Evolutionary conservation across 257 asterid genomes (phyloP).

Genomic region (Solanum habrochaites): DNA sequence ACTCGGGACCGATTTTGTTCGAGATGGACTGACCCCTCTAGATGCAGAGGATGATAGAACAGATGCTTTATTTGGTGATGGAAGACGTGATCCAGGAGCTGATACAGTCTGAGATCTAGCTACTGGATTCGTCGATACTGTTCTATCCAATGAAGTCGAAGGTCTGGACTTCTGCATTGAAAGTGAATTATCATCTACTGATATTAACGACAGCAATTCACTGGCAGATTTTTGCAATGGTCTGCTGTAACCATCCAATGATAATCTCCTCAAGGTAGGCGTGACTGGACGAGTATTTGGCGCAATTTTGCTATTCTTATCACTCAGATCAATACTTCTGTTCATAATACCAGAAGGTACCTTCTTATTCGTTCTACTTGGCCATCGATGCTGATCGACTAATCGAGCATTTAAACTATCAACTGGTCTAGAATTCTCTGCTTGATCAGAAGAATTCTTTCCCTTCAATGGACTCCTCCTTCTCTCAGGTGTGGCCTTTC

Average conservation of each 20-base stretch:
- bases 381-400: conserved; percentile 80
- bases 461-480: conserved; percentile 64
- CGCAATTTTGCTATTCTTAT: conserved; percentile 28
- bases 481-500: conserved; percentile 67
- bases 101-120: conserved; percentile 37
- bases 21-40: conserved; percentile 57
- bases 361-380: conserved; percentile 41
- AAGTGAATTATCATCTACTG: conserved; percentile 35
- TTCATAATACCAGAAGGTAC: conserved; percentile 19
- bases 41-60: conserved; percentile 23
- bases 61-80: conserved; percentile 40
- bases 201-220: conserved; percentile 26
- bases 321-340: conserved; percentile 39
- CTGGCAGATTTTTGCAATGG: conserved; percentile 44
- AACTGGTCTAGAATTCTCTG: conserved; percentile 70
- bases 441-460: conserved; percentile 42
- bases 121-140: conserved; percentile 30
- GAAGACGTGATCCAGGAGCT: conserved; percentile 38
- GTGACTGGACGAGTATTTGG: conserved; percentile 18
- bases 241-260: conserved; percentile 46
- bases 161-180: conserved; percentile 22
- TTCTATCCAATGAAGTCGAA: conserved; percentile 39
- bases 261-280: conserved; percentile 47
- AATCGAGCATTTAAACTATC: conserved; percentile 41
- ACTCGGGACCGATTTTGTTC: conserved; percentile 21